Evolutionary conservation across 306 rosid species (phyloP), one percentile per base, ranked within the genome.

Genomic region (Fagus sylvatica): DNA sequence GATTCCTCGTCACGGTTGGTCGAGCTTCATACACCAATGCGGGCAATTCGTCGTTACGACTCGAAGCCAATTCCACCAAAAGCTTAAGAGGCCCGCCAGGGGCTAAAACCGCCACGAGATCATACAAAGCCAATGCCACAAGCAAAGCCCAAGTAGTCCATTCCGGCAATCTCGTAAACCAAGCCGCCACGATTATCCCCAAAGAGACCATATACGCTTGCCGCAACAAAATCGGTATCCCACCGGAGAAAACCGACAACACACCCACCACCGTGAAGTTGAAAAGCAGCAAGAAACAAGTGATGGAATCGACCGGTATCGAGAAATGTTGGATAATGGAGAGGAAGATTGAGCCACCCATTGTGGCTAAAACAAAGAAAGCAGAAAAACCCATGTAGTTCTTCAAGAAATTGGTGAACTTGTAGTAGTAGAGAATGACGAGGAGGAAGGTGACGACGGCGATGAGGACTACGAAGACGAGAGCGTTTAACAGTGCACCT

Each of bases 121-220:
- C 98, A 49, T 94, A 94, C 32, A 90, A 56, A 15, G 98, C 97
- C 22, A 94, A 90, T 0, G 96, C 97, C 0, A 94, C 90, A 7
- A 94, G 91, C 77, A 94, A 69, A 17, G 69, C 78, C 98, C 98
- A 94, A 2, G 98, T 94, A 53, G 98, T 94, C 98, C 98, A 94
- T 76, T 94, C 98, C 0, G 98, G 97, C 75, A 94, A 76, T 55
- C 88, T 88, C 2, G 98, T 89, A 62, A 94, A 90, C 98, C 98
- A 94, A 10, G 96, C 87, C 1, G 98, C 98, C 5, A 94, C 98
- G 62, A 89, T 85, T 13, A 94, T 92, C n/a, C 97, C 98, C 59
- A 94, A 59, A 10, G 82, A 81, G 2, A 94, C 96, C 96, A 88
- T 94, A 60, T 92, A 94, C 2, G 76, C 71, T 51, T 94, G 97